Evolutionary conservation across 1,284 basidiomycete species (phyloP), one percentile per base, ranked within the genome.

Genomic region (Schizophyllum amplum): DNA sequence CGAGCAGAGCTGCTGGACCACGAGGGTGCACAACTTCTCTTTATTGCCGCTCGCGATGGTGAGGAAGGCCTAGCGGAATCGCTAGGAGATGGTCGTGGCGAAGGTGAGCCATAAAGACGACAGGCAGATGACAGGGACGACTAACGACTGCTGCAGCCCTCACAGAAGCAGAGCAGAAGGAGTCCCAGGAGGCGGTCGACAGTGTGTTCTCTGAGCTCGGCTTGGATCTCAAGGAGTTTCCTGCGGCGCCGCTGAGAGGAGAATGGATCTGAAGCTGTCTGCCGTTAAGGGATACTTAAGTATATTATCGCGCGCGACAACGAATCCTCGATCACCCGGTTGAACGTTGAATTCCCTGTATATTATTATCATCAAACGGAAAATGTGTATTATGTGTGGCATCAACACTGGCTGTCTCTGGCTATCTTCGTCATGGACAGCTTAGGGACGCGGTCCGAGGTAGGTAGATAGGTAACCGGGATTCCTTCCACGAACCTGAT

Each of bases 31-130:
- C 79, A 87, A 62, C 56, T 87, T 22, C 65, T 87, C 51, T 70
- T 87, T 56, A 80, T 87, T 59, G 79, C 79, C n/a, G 77, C 80
- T 0, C 73, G 77, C 60, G 73, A 70, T 5, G 79, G 76, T 0
- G 73, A 77, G 48, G 68, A 76, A 46, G 78, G 76, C 0, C 59
- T 81, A 42, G 77, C 80, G 55, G 62, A 68, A 46, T 80, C 76
- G 57, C 64, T 85, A 22, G 81, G 80, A 0, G 78, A 79, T 62
- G 75, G 75, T 49, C 65, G 82, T 64, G 74, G 81, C 15, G 65
- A 75, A 70, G 78, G 80, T 77, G 57, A 63, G 74, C 58, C 4
- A 42, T 24, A 5, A 5, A 53, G 26, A 13, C 15, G 23, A n/a
- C 55, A 21, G 55, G 1, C n/a, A 24, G 21, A 46, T 11, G 24